A percentile compares a stretch with the other conserved stretches of the same genome.
phyloP scores from a whole-genome alignment of 1,284 basidiomycete species.

The Megacollybia platyphylla region DNA sequence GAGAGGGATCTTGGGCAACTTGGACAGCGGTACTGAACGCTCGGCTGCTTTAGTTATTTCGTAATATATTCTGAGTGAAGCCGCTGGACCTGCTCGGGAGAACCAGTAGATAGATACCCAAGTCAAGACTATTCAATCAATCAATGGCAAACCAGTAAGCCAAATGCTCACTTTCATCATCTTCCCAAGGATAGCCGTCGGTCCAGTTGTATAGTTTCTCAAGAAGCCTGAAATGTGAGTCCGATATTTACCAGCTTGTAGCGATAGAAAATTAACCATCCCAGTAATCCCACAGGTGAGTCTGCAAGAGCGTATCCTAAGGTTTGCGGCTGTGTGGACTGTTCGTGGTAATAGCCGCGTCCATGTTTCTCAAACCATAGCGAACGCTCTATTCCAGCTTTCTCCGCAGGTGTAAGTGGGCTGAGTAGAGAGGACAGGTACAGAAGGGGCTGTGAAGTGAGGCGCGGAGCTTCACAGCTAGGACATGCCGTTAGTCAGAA shows the following conservation, averaged over 20 bases:
- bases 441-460: conserved; percentile 7
- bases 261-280: conserved; percentile 13
- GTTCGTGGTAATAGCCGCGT: conserved; percentile 9
- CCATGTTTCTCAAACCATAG: conserved; percentile 8
- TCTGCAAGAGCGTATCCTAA: conserved; percentile 9
- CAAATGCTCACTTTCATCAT: conserved; percentile 28
- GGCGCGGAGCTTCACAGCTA: conserved; percentile 12
- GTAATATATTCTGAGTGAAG: conserved; percentile 31
- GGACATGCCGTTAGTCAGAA: conserved; percentile 16
- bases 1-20: conserved; percentile 6
- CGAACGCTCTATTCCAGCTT: conserved; percentile 5
- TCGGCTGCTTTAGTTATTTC: conserved; percentile 4
- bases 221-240: conserved; percentile 34
- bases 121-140: conserved; percentile 20
- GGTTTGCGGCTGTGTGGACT: conserved; percentile 10
- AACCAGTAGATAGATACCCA: conserved; percentile 39
- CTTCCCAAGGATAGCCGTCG: conserved; percentile 33
- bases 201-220: conserved; percentile 39
- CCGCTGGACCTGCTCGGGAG: conserved; percentile 29
- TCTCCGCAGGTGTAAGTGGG: conserved; percentile 8
- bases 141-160: conserved; percentile 5
- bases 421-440: conserved; percentile 5
- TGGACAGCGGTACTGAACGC: background rate
- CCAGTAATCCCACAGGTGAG: conserved; percentile 10
- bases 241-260: conserved; percentile 21